Evolutionary conservation across 2,329 filamentous ascomycete genomes (phyloP).

Genomic region (Phaeosphaeria sp.): DNA sequence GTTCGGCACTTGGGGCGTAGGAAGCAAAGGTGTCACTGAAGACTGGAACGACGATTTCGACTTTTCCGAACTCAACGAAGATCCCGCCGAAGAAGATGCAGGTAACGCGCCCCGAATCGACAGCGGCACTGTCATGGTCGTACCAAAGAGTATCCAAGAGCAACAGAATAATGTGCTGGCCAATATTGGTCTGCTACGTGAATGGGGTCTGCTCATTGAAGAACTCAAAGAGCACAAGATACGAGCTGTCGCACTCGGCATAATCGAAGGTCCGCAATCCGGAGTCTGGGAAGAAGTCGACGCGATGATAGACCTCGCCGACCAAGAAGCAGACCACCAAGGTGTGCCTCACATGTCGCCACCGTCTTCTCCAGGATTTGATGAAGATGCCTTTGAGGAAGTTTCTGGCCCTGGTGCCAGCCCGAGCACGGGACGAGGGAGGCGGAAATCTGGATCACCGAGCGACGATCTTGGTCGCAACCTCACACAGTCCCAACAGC

Average conservation of each 20-base stretch:
- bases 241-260: constrained; percentile 70
- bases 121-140: constrained; percentile 65
- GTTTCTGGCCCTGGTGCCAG: constrained; percentile 48
- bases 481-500: constrained; percentile 25
- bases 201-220: constrained; percentile 81
- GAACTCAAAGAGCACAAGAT: constrained; percentile 79
- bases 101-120: constrained; percentile 50
- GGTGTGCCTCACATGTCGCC: constrained; percentile 58
- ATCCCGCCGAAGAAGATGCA: constrained; percentile 34
- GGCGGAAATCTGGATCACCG: constrained; percentile 39
- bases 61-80: constrained; percentile 64
- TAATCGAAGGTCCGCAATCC: constrained; percentile 66
- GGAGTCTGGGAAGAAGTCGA: constrained; percentile 81
- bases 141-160: constrained; percentile 80
- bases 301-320: constrained; percentile 84
- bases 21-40: constrained; percentile 80
- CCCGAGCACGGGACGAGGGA: constrained; percentile 36
- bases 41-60: constrained; percentile 93
- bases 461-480: constrained; percentile 33
- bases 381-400: constrained; percentile 65
- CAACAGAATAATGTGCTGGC: constrained; percentile 82
- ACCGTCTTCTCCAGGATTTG: constrained; percentile 64
- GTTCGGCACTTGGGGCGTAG: constrained; percentile 82
- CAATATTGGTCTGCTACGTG: constrained; percentile 82
- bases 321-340: constrained; percentile 68